phyloP scores from a whole-genome alignment of 768 basidiomycete genomes.

The Chiua virens region DNA sequence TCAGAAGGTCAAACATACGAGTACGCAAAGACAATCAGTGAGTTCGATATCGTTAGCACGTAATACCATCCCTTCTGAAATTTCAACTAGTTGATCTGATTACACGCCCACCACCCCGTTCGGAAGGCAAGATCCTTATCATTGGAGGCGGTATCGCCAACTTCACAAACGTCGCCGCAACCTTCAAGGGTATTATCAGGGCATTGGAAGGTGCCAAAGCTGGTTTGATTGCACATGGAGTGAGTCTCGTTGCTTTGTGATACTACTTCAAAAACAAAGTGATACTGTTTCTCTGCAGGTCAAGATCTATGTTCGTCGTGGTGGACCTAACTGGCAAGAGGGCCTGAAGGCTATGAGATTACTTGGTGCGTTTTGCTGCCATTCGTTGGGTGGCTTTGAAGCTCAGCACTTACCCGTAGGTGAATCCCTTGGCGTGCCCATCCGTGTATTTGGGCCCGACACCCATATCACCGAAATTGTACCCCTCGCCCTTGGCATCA shows the following conservation, averaged over 20 bases:
- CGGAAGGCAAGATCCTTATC: constrained; percentile 96
- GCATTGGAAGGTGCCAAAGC: constrained; percentile 92
- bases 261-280: not conserved
- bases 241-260: constrained; percentile 3
- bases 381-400: not conserved
- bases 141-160: constrained; percentile 99
- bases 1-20: constrained; percentile 99
- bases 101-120: constrained; percentile 80
- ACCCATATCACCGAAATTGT: constrained; percentile 99
- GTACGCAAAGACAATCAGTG: constrained; percentile 97
- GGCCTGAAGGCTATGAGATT: constrained; percentile 97
- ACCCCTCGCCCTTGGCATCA: constrained; percentile 89
- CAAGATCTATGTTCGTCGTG: constrained; percentile 96
- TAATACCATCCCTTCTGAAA: not conserved
- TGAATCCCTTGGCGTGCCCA: constrained; percentile 95
- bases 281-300: constrained; percentile 54
- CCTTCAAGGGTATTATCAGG: constrained; percentile 99
- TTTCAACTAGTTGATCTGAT: constrained; percentile 77
- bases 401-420: constrained; percentile 26
- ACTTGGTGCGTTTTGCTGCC: constrained; percentile 47
- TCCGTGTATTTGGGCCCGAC: constrained; percentile 96
- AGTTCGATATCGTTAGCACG: constrained; percentile 29
- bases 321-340: constrained; percentile 99
- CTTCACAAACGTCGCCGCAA: constrained; percentile 99
- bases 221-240: constrained; percentile 59